Evolutionary conservation across 2,329 filamentous ascomycete genomes (phyloP), one percentile per base, ranked within the genome.

Genomic region (Didymella lethalis): DNA sequence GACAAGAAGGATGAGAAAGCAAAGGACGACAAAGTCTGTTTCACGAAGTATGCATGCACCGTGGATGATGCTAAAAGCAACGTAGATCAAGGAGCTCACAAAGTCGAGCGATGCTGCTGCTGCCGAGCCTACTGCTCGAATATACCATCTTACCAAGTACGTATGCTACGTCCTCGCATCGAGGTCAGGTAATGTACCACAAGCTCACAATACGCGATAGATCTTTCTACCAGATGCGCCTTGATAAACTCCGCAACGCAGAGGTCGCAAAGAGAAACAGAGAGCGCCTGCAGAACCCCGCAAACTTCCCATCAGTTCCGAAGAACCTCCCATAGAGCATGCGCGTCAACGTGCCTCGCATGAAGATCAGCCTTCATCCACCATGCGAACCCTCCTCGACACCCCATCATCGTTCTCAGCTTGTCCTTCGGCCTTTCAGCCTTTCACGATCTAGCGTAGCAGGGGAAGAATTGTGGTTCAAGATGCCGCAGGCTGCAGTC

Each of bases 91-190:
- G 65, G 77, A 81, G 32, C 75, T 84, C 26, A 78, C 83, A 63
- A 81, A 82, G 45, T 78, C 83, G 5, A 75, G 73, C 52, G 79
- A 80, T 20, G 71, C 77, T 32, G 66, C 80, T 23, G 75, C 79
- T 34, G 60, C 77, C 18, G 88, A 91, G 60, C 87, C 91, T 60
- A 88, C 90, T 56, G 90, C 92, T 20, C 86, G 94, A 41, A 85
- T 96, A 2, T 99, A 95, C 78, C 86, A 90, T 65, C 82, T 97
- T 58, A 90, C 94, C 72, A 93, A 89, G 90, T 94, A 78, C 43
- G 65, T 20, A 7, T 14, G 14, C 18, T 26, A 26, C 36, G 4
- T 47, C 10, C 14, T 25, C 47, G 4, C 28, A 3, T 14, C 12
- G 40, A 4, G 16, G n/a, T 16, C 16, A 48, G 1, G 8, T 41